Evolutionary conservation across 176 grass and related monocot genomes (phyloP).

Genomic region (Hsuehochloa calcarea): DNA sequence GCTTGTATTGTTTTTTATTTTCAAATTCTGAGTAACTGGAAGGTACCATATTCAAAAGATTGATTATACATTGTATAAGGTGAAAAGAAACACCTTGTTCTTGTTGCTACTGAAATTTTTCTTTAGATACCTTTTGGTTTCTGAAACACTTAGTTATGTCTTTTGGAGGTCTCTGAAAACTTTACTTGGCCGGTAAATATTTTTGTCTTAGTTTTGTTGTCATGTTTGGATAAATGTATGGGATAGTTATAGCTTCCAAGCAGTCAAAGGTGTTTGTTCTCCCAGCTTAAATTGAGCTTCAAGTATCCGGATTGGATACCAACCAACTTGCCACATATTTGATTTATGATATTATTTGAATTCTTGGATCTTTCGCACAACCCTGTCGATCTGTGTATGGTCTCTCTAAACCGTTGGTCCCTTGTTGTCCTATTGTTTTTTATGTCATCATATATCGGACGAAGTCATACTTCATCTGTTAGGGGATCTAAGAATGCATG

Average conservation of each 20-base stretch:
- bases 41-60: background rate
- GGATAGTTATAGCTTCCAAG: background rate
- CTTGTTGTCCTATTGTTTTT: too few species aligned
- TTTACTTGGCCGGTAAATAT: background rate
- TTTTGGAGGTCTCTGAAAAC: background rate
- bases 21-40: background rate
- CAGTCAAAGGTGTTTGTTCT: background rate
- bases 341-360: background rate
- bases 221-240: background rate
- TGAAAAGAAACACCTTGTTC: background rate
- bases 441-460: conserved; percentile 35
- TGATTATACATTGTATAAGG: background rate
- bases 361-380: too few species aligned
- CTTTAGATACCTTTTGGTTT: background rate
- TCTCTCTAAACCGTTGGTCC: background rate
- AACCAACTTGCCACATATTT: background rate
- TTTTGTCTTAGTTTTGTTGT: background rate
- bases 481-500: conserved; percentile 41
- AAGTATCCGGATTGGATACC: background rate
- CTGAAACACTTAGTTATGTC: background rate
- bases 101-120: background rate
- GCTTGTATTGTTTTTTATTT: conserved; percentile 13
- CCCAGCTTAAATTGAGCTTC: background rate
- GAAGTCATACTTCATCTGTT: conserved; percentile 29
- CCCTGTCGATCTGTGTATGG: background rate